Evolutionary conservation across 176 grass and related monocot genomes (phyloP), one percentile per base, ranked within the genome.

Genomic region (Elaeis guineensis): DNA sequence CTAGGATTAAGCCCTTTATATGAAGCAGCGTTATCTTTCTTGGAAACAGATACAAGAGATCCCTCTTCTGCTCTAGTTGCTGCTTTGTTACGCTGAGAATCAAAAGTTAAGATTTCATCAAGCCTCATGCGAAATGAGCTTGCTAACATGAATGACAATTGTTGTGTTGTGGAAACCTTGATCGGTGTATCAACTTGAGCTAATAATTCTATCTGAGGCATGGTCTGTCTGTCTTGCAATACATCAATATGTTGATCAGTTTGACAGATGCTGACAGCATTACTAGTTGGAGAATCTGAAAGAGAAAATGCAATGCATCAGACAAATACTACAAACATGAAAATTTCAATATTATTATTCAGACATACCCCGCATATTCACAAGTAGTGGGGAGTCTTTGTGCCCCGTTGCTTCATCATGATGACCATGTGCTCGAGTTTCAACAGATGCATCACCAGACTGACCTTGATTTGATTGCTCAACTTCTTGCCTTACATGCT

Each of bases 401-500:
- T 15, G 52, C 54, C 17, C 54, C 50, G 58, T 75, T 72, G 63
- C 52, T 25, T 62, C 23, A 22, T 24, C 59, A 64, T 50, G 19
- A 25, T 58, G 32, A 44, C 54, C 26, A 16, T 52, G 60, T 24
- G 73, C 56, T 21, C 58, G 9, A 28, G 66, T 66, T 21, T 67
- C 62, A 8, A 69, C 65, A 64, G 62, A 69, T 75, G 61, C 15
- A 16, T 24, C 6, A 0, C 35, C 20, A 2, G 53, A 30, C 32
- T 61, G 25, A 63, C 58, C 64, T 49, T 78, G 64, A 68, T 75
- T 63, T 51, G n/a, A 30, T 69, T 26, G 19, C 11, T 62, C 62
- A 61, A 22, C 39, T 50, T 75, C 66, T 66, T 59, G 74, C 59
- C 54, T 69, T 19, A 14, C 59, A n/a, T 51, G 25, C 51, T 49